Evolutionary conservation across 306 rosid species (phyloP).

Genomic region (Cucumis cinereus): DNA sequence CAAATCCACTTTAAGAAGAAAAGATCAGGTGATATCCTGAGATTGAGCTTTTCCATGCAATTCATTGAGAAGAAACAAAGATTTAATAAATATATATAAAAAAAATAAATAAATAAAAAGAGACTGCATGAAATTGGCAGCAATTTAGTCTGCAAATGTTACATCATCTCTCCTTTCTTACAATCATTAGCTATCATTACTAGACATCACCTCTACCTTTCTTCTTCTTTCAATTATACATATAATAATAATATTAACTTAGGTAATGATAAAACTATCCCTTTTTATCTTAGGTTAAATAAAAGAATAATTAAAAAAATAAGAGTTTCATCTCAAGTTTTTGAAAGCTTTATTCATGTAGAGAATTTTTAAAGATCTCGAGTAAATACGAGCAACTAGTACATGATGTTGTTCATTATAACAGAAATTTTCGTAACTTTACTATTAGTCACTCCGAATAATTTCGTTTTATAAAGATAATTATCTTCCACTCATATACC

Average conservation of each 20-base stretch:
- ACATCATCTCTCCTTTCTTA: slow-evolving; percentile 3
- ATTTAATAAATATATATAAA: not conserved
- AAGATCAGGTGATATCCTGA: not conserved
- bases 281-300: too few species aligned
- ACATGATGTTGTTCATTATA: too few species aligned
- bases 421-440: too few species aligned
- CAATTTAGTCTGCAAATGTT: not conserved
- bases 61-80: not conserved
- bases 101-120: not conserved
- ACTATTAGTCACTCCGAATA: too few species aligned
- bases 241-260: not conserved
- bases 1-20: not conserved
- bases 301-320: too few species aligned
- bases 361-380: too few species aligned
- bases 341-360: too few species aligned
- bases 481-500: too few species aligned
- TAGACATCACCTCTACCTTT: not conserved
- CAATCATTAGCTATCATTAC: slow-evolving; percentile 9
- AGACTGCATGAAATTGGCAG: not conserved
- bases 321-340: too few species aligned
- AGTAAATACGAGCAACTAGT: too few species aligned
- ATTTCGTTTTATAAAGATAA: too few species aligned
- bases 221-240: not conserved
- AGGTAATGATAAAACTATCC: too few species aligned
- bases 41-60: slow-evolving; percentile 3